A percentile compares a stretch with the other conserved stretches of the same genome.
Evolutionary conservation across 2,329 filamentous ascomycete species (phyloP).

Genomic region (Microcyclosporella mali): DNA sequence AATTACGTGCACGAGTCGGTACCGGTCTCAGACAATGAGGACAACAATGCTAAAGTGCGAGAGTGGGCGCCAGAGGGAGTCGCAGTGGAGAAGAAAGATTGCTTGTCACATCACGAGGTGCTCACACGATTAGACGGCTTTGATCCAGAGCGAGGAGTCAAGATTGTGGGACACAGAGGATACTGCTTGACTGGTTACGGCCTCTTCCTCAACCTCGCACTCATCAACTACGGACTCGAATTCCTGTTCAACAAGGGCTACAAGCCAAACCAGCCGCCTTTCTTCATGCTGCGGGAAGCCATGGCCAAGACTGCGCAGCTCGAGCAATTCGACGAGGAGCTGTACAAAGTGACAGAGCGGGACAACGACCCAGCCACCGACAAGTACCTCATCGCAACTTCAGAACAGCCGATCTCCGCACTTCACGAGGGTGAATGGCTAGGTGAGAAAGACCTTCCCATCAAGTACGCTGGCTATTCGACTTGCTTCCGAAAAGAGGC

Average conservation of each 20-base stretch:
- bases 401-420: constrained; percentile 89
- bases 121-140: constrained; percentile 82
- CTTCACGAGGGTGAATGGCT: constrained; percentile 89
- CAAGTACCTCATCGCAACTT: constrained; percentile 77
- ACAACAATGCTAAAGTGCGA: constrained; percentile 69
- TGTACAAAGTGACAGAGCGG: constrained; percentile 88
- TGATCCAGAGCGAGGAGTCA: constrained; percentile 85
- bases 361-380: constrained; percentile 75
- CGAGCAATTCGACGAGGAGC: constrained; percentile 93
- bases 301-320: constrained; percentile 99
- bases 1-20: constrained; percentile 90
- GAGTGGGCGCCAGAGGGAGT: constrained; percentile 76
- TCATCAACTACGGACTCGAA: constrained; percentile 91
- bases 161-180: constrained; percentile 88
- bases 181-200: constrained; percentile 90
- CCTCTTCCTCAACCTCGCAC: constrained; percentile 82
- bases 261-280: constrained; percentile 62
- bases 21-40: constrained; percentile 74
- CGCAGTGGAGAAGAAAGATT: constrained; percentile 65
- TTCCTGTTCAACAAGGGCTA: constrained; percentile 71
- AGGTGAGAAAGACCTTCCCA: constrained; percentile 72
- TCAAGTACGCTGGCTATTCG: constrained; percentile 82
- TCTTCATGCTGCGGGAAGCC: constrained; percentile 89
- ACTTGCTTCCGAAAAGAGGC: constrained; percentile 96
- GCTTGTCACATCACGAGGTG: constrained; percentile 91